phyloP scores from a whole-genome alignment of 306 rosid species.

The Dryas octopetala region DNA sequence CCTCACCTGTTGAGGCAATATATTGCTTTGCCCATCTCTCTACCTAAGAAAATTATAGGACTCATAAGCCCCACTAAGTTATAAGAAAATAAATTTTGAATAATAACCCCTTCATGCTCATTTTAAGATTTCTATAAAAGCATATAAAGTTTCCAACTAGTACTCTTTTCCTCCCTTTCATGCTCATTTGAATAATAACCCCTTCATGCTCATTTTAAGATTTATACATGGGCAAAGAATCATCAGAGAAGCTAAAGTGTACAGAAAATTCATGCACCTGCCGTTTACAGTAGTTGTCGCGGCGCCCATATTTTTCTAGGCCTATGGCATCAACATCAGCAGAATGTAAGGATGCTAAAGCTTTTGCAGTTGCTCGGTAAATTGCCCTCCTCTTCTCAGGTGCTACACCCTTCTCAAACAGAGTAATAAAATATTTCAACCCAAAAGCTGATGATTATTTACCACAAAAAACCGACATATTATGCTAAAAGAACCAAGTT shows the following conservation, averaged over 20 bases:
- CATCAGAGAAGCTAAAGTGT: background rate
- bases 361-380: constrained; percentile 61
- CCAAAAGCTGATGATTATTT: constrained; percentile 7
- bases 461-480: background rate
- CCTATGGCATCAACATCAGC: constrained; percentile 72
- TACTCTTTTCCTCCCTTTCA: background rate
- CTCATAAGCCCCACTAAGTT: constrained; percentile 4
- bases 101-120: background rate
- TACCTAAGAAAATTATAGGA: constrained; percentile 47
- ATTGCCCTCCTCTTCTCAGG: constrained; percentile 66
- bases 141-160: background rate
- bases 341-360: constrained; percentile 76
- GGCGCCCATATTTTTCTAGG: constrained; percentile 74
- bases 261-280: constrained; percentile 50
- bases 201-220: too few relatives aligned
- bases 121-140: background rate
- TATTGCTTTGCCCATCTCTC: constrained; percentile 96
- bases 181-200: too few relatives aligned
- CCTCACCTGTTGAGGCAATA: constrained; percentile 73
- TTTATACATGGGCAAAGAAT: background rate
- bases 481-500: background rate
- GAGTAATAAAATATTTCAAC: constrained; percentile 26
- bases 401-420: constrained; percentile 54
- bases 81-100: background rate
- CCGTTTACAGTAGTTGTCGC: constrained; percentile 74